phyloP scores from a whole-genome alignment of 108 stramenopile genomes.

The Fragilaria crotonensis region DNA sequence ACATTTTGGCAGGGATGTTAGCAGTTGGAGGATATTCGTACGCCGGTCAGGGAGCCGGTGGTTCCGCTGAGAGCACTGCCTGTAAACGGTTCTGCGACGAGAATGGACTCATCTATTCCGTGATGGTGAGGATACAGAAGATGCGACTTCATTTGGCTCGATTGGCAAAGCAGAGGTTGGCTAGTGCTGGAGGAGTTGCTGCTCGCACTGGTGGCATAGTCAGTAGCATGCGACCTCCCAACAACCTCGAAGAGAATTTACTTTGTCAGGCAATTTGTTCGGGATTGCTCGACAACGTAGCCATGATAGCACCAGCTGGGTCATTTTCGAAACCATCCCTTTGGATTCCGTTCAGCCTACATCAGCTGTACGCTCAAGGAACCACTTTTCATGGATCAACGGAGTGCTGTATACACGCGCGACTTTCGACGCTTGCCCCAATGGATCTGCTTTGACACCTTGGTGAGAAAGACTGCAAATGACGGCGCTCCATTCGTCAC shows the following conservation, averaged over 20 bases:
- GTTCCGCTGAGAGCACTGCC: conserved; percentile 55
- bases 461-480: conserved; percentile 55
- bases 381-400: conserved; percentile 72
- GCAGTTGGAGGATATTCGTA: conserved; percentile 80
- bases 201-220: conserved; percentile 58
- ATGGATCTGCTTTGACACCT: conserved; percentile 72
- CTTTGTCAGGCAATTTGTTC: conserved; percentile 61
- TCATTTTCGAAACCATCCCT: conserved; percentile 50
- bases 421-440: conserved; percentile 56
- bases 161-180: conserved; percentile 63
- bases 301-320: conserved; percentile 64
- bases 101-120: conserved; percentile 62
- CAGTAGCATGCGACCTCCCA: conserved; percentile 70
- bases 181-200: conserved; percentile 54
- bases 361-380: conserved; percentile 52
- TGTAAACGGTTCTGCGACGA: conserved; percentile 73
- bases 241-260: conserved; percentile 54
- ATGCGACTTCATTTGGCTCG: conserved; percentile 73
- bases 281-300: conserved; percentile 75
- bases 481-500: conserved; percentile 59
- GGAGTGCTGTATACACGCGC: conserved; percentile 55
- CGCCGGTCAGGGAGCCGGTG: conserved; percentile 77
- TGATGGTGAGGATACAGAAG: conserved; percentile 78
- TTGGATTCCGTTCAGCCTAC: conserved; percentile 66
- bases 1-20: conserved; percentile 66